A percentile compares a stretch with the other conserved stretches of the same genome.
Conservation (phyloP, 495 filamentous ascomycete genomes). For the Sporormia fimetaria region DNA sequence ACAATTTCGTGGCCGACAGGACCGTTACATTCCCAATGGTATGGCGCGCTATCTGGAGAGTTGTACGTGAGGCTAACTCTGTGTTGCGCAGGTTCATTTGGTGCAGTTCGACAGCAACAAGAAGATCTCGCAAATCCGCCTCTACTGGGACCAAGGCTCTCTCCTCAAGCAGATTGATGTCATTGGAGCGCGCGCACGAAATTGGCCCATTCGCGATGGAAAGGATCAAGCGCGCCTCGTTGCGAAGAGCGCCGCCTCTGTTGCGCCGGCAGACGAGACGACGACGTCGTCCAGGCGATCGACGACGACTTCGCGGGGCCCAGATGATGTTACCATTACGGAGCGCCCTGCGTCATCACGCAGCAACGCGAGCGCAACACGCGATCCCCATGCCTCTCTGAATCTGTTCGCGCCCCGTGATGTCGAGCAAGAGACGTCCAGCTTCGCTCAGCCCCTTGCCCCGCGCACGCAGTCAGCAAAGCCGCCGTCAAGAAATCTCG, state of each 20-base stretch:
- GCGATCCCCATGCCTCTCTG: constrained; percentile 66
- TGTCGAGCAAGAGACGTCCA: constrained; percentile 35
- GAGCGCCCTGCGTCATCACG: constrained; percentile 39
- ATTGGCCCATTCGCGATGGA: constrained; percentile 89
- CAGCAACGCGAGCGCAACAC: constrained; percentile 38
- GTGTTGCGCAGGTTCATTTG: constrained; percentile 64
- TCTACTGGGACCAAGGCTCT: constrained; percentile 91
- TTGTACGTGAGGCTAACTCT: constrained; percentile 24
- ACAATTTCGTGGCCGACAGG: constrained; percentile 85
- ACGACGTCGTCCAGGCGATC: constrained; percentile 15
- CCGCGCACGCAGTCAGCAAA: constrained; percentile 48
- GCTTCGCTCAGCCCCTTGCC: constrained; percentile 35
- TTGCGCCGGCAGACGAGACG: constrained; percentile 16
- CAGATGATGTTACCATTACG: constrained; percentile 20
- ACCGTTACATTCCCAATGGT: constrained; percentile 74
- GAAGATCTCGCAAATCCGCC: constrained; percentile 73
- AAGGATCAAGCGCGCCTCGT: constrained; percentile 75
- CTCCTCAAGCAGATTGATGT: constrained; percentile 87
- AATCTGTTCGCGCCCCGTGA: constrained; percentile 58
- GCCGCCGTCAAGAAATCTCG: constrained; percentile 50
- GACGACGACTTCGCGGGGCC: constrained; percentile 12
- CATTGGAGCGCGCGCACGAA: constrained; percentile 75
- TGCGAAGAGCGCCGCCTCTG: constrained; percentile 31
- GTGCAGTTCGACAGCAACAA: constrained; percentile 67
- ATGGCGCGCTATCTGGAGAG: constrained; percentile 28